These are phyloP conservation scores for Torrubiellomyces zombiae DNA, from an alignment of 2,329 filamentous ascomycete genomes.

Conservation along the genomic window DNA sequence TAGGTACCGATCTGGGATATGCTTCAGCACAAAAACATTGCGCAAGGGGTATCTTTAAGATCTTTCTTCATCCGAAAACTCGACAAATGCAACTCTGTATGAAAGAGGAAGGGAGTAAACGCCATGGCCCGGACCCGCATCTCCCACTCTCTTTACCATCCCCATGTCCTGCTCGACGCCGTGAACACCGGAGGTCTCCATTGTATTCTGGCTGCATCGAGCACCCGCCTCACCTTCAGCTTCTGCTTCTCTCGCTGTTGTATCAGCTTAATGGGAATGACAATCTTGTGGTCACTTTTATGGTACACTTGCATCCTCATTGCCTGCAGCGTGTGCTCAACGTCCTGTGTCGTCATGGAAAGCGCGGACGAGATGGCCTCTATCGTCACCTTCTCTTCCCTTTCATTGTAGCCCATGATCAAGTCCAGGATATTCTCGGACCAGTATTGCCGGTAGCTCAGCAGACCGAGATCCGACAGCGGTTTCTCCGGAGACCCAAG, in stretches of 20 bases:
- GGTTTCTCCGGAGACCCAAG: slow-evolving; percentile 94
- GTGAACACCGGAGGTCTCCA: slow-evolving; percentile 97
- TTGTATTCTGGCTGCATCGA: slow-evolving; percentile 64
- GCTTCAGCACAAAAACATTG: background rate
- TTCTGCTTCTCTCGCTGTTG: slow-evolving; percentile 67
- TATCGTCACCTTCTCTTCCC: slow-evolving; percentile 60
- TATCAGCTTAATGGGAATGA: slow-evolving; percentile 71
- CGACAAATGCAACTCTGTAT: too few species aligned
- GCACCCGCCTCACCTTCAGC: slow-evolving; percentile 56
- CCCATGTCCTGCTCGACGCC: slow-evolving; percentile 82
- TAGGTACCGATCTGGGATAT: too few species aligned
- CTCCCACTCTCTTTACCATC: slow-evolving; percentile 47
- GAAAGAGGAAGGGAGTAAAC: slow-evolving; percentile 4
- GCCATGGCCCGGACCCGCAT: too few species aligned
- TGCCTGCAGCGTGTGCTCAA: slow-evolving; percentile 85
- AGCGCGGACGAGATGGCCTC: slow-evolving; percentile 65
- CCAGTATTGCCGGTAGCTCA: slow-evolving; percentile 96
- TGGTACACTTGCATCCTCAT: slow-evolving; percentile 92
- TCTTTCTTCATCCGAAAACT: too few species aligned
- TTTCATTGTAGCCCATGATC: slow-evolving; percentile 55
- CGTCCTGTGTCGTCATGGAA: slow-evolving; percentile 95
- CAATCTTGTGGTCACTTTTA: slow-evolving; percentile 92
- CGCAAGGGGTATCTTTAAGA: background rate
- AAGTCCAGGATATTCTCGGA: slow-evolving; percentile 84
- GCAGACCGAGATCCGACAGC: slow-evolving; percentile 76